A percentile compares a stretch with the other conserved stretches of the same genome.
Conservation (phyloP, 225 moss, liverwort and hornwort genomes). For the Antitrichia curtipendula region DNA sequence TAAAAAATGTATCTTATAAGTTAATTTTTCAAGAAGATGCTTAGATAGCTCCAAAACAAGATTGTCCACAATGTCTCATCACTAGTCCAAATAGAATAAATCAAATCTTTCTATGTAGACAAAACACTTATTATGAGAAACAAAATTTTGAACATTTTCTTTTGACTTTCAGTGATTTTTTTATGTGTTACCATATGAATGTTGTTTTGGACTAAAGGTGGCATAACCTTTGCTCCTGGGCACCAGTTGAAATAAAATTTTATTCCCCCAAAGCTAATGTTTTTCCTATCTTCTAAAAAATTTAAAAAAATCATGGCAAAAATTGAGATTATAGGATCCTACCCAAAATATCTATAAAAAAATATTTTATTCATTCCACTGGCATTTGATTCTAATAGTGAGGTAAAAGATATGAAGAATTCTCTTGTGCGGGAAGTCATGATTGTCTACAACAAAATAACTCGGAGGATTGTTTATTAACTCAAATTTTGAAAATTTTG, state of each 20-base stretch:
- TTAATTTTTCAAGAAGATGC: not conserved
- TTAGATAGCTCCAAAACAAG: not conserved
- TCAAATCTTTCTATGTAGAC: not conserved
- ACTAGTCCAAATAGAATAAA: not conserved
- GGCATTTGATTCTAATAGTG: not conserved
- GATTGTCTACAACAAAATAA: not conserved
- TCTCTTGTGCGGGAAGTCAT: rapidly evolving
- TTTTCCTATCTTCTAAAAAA: rapidly evolving
- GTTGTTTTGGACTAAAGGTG: rapidly evolving
- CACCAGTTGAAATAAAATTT: rapidly evolving
- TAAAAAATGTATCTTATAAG: not conserved
- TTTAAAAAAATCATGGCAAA: not conserved
- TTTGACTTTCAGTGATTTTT: not conserved
- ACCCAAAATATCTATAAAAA: rapidly evolving
- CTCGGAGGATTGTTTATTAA: not conserved
- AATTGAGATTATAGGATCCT: not conserved
- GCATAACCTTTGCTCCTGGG: rapidly evolving
- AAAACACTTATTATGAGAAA: not conserved
- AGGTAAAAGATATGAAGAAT: not conserved
- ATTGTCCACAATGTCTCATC: not conserved
- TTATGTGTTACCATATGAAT: rapidly evolving
- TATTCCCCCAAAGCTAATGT: rapidly evolving
- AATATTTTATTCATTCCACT: not conserved
- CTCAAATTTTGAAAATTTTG: not conserved
- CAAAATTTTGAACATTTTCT: not conserved